Base-by-base conservation (phyloP, 306 rosid genomes). In the Leucaena leucocephala region DNA sequence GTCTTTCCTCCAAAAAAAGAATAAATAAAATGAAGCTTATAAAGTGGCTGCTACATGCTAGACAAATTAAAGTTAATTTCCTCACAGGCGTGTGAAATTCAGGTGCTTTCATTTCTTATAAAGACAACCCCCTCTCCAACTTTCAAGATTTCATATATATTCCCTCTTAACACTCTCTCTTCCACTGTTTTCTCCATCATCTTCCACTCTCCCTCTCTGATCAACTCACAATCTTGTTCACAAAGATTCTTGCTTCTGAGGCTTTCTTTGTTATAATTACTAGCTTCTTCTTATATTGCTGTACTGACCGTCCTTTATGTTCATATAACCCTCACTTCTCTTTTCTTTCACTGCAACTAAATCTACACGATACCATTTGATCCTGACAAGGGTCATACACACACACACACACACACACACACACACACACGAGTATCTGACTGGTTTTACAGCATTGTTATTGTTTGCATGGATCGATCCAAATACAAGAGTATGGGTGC, bases 21-120 rank as follows among this genome's bases (percentile, higher is more conserved):
- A 80, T 68, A 73, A 35, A 70, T 52, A 74, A 76, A 64, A 81
- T 66, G 59, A 71, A 21, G 64, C 36, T 58, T 27, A 27, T 27
- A 58, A 83, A 65, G 66, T 17, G 43, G 44, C 0, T 74, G 22
- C 74, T 86, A 7, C 81, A 83, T 81, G 85, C 85, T 81, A 68
- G 83, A 74, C 81, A 86, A 72, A 27, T 27, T 27, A 27, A 27
- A 78, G 48, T 27, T 27, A 27, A 27, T 55, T 55, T 46, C 44
- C 65, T 66, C 58, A 42, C 77, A 67, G 81, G 89, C 81, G 85
- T 86, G 88, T 85, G 82, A 82, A 63, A 19, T n/a, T n/a, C 27
- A 72, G 82, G 76, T 63, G 77, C 82, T 79, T 79, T 46, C 0
- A 46, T 13, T 12, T 79, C 80, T 72, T 68, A 64, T 72, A 76